These are phyloP conservation scores for Fraxinus baroniana DNA, from an alignment of 305 asterid species.

Conservation along the genomic window DNA sequence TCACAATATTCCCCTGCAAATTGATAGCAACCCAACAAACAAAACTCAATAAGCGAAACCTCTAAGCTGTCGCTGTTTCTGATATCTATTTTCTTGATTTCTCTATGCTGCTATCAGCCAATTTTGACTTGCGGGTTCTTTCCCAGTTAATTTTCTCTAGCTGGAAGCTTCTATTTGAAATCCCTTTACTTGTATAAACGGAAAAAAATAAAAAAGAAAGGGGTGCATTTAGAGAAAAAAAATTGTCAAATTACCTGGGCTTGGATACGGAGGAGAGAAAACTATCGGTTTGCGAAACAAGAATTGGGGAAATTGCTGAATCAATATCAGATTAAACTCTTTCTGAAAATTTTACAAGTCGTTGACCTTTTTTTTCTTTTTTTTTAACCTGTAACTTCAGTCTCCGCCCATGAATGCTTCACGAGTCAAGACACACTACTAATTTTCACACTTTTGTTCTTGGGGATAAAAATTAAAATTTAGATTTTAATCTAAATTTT, in stretches of 20 bases:
- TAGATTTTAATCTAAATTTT: no score
- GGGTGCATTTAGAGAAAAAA: neutral
- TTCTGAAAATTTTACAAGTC: neutral
- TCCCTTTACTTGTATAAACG: neutral
- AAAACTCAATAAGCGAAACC: neutral
- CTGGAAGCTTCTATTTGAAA: slow-evolving; percentile 1
- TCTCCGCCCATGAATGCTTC: neutral
- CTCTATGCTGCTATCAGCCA: slow-evolving; percentile 2
- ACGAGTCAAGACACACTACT: neutral
- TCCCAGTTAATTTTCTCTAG: neutral
- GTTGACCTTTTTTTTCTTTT: neutral
- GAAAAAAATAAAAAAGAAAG: neutral
- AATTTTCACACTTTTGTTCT: no score
- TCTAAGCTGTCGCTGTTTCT: neutral
- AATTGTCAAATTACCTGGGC: neutral
- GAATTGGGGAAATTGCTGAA: neutral
- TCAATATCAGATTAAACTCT: neutral
- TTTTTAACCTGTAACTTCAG: neutral
- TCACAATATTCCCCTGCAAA: neutral
- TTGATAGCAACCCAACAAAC: neutral
- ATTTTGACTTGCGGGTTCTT: neutral
- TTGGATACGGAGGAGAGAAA: neutral
- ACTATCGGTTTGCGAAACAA: neutral
- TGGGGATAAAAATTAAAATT: no score
- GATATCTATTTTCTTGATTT: neutral